A percentile compares a stretch with the other conserved stretches of the same genome.
Conservation (phyloP, 1,139 yeast species). For the Kodamaea sp. region DNA sequence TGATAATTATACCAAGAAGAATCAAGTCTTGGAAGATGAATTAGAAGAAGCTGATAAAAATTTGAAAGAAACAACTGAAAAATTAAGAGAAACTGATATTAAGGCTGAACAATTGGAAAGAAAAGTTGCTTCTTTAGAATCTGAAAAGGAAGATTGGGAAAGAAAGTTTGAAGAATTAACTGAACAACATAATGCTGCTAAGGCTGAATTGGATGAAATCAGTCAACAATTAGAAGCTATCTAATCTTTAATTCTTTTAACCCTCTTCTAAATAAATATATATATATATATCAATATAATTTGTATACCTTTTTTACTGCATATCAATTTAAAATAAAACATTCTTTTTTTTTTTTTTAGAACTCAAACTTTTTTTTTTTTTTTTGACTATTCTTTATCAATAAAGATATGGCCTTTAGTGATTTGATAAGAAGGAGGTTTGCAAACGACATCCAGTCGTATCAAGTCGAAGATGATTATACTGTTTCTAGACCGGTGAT, state of each 20-base stretch:
- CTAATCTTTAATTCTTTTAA: conserved; percentile 29
- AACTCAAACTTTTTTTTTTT: not conserved
- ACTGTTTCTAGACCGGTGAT: conserved; percentile 16
- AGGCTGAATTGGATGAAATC: conserved; percentile 91
- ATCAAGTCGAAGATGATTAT: conserved; percentile 37
- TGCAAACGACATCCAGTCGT: conserved; percentile 29
- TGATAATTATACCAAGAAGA: conserved; percentile 89
- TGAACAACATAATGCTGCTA: conserved; percentile 75
- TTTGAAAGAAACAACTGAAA: conserved; percentile 89
- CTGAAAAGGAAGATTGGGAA: conserved; percentile 91
- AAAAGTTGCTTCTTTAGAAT: conserved; percentile 86
- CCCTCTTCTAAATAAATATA: too few relatives aligned
- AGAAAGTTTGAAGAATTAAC: conserved; percentile 86
- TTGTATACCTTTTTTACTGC: conserved; percentile 2
- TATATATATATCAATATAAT: not conserved
- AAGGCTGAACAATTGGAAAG: conserved; percentile 97
- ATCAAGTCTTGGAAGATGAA: conserved; percentile 88
- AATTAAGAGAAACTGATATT: conserved; percentile 93
- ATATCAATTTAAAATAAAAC: not conserved
- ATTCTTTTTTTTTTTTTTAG: not conserved
- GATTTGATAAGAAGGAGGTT: conserved; percentile 29
- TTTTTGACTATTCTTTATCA: not conserved
- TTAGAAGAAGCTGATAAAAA: conserved; percentile 89
- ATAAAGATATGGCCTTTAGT: conserved; percentile 15
- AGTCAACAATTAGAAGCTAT: conserved; percentile 88